These are phyloP conservation scores for Eucalyptus marginata DNA, from an alignment of 345 rosid species.

Conservation along the genomic window DNA sequence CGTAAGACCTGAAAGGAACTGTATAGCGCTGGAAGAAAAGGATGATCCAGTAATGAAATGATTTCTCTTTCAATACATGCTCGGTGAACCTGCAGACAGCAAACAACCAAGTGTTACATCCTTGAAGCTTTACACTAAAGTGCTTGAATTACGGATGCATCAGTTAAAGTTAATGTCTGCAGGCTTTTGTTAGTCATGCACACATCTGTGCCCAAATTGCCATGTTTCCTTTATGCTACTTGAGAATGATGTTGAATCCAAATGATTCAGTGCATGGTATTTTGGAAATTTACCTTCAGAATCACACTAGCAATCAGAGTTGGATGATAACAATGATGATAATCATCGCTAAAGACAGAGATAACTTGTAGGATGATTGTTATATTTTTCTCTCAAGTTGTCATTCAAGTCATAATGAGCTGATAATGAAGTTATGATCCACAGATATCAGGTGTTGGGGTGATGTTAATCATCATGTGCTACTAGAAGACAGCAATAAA, in stretches of 20 bases:
- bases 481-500: background rate
- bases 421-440: background rate
- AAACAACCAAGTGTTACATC: background rate
- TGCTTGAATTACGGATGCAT: background rate
- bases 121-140: background rate
- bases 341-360: background rate
- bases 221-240: background rate
- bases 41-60: constrained; percentile 81
- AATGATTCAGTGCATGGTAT: background rate
- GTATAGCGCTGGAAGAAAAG: constrained; percentile 87
- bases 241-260: background rate
- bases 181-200: background rate
- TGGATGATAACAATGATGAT: background rate
- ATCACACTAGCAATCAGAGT: background rate
- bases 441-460: background rate
- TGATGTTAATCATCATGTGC: background rate
- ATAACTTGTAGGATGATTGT: background rate
- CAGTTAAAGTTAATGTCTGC: background rate
- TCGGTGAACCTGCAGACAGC: constrained; percentile 54
- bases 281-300: background rate
- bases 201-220: background rate
- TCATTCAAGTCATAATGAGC: background rate
- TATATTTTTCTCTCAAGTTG: background rate
- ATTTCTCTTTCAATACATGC: constrained; percentile 94
- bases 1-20: constrained; percentile 77